phyloP scores from a whole-genome alignment of 805 yeast genomes.

The Blastobotrys terrestris region DNA sequence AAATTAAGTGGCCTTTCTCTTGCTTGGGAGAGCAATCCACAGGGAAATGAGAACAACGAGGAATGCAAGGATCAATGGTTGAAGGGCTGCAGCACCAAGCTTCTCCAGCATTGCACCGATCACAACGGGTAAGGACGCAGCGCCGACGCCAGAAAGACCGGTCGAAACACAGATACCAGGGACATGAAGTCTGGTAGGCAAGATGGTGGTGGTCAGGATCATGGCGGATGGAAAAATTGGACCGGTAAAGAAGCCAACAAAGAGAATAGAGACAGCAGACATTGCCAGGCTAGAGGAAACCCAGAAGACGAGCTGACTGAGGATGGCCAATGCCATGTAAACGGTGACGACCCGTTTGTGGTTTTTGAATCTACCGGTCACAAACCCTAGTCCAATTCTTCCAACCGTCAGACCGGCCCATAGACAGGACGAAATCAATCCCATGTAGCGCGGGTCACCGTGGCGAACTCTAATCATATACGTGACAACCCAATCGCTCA shows the following conservation, averaged over 20 bases:
- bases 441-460: conserved; percentile 42
- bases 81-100: conserved; percentile 13
- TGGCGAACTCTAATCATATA: conserved; percentile 50
- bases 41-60: conserved; percentile 7
- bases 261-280: conserved; percentile 41
- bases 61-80: conserved; percentile 11
- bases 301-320: conserved; percentile 43
- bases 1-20: background rate
- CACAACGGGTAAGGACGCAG: conserved; percentile 62
- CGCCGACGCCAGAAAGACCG: conserved; percentile 78
- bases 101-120: conserved; percentile 41
- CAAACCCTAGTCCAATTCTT: conserved; percentile 42
- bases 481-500: conserved; percentile 67
- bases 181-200: conserved; percentile 56
- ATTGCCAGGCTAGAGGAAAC: conserved; percentile 38
- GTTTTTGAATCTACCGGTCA: conserved; percentile 30
- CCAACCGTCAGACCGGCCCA: conserved; percentile 73
- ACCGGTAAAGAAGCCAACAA: conserved; percentile 57
- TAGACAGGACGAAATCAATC: conserved; percentile 60
- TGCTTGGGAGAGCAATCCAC: conserved; percentile 11
- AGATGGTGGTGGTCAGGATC: conserved; percentile 54
- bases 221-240: conserved; percentile 71
- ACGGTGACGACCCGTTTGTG: conserved; percentile 21
- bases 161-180: conserved; percentile 68
- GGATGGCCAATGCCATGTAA: conserved; percentile 34